phyloP scores from a whole-genome alignment of 345 rosid genomes.

The Hibiscus trionum region DNA sequence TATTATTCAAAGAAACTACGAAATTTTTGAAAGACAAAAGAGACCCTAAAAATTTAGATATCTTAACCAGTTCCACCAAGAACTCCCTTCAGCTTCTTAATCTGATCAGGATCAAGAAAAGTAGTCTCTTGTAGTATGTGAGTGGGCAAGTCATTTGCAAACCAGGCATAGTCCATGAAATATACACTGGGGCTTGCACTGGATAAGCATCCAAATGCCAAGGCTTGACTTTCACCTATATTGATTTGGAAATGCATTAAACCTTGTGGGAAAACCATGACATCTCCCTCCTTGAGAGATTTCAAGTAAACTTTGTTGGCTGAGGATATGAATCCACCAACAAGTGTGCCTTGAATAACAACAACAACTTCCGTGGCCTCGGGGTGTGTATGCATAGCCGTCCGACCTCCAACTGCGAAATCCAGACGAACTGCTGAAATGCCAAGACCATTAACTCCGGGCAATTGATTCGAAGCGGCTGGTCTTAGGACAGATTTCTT shows the following conservation, averaged over 20 bases:
- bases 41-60: background rate
- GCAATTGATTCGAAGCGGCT: slow-evolving; percentile 43
- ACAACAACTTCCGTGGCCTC: slow-evolving; percentile 52
- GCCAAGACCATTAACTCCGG: slow-evolving; percentile 69
- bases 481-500: slow-evolving; percentile 77
- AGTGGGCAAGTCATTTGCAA: slow-evolving; percentile 56
- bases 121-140: slow-evolving; percentile 43
- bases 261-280: slow-evolving; percentile 73
- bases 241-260: slow-evolving; percentile 72
- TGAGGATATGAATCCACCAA: slow-evolving; percentile 73
- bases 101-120: slow-evolving; percentile 54
- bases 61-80: slow-evolving; percentile 72
- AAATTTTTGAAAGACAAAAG: too few species aligned
- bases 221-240: slow-evolving; percentile 29
- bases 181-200: slow-evolving; percentile 69
- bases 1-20: too few species aligned
- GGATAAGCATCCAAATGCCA: slow-evolving; percentile 60
- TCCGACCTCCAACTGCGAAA: slow-evolving; percentile 55
- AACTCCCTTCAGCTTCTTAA: slow-evolving; percentile 79
- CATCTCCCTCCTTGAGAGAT: slow-evolving; percentile 46
- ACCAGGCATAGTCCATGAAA: slow-evolving; percentile 56
- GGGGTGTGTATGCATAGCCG: slow-evolving; percentile 85
- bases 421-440: slow-evolving; percentile 70
- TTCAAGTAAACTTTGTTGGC: slow-evolving; percentile 53
- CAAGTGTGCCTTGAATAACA: slow-evolving; percentile 49